A percentile compares a stretch with the other conserved stretches of the same genome.
Conservation (phyloP, 208 protist species). For the Blechomonas ayalai region DNA sequence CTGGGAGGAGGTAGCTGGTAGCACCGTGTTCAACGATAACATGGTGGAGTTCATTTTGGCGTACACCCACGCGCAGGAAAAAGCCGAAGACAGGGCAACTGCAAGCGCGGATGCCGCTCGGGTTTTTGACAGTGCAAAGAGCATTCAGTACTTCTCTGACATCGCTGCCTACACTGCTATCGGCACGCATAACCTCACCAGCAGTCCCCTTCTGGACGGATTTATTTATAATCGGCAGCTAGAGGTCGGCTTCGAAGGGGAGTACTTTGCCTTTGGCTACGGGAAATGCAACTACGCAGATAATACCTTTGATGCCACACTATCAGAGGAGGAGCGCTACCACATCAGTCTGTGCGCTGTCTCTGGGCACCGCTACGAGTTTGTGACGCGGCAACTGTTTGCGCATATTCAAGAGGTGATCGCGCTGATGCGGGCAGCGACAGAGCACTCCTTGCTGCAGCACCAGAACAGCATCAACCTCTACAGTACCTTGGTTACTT, state of each 20-base stretch:
- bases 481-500: no score
- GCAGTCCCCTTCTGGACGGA: background rate
- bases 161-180: conserved; percentile 1
- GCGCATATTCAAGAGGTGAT: no score
- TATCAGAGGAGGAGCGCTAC: background rate
- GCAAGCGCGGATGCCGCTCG: background rate
- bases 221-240: conserved; percentile 6
- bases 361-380: conserved; percentile 5
- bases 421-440: no score
- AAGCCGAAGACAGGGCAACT: background rate
- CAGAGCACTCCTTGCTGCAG: no score
- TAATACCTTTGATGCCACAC: background rate
- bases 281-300: conserved; percentile 1
- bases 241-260: conserved; percentile 3
- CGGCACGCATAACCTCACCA: background rate
- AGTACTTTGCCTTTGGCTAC: background rate
- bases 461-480: no score
- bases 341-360: background rate
- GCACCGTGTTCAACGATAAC: background rate
- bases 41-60: background rate
- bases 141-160: conserved; percentile 3
- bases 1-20: background rate
- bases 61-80: background rate
- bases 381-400: background rate
- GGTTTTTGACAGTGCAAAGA: background rate